These are phyloP conservation scores for Trichosanthes cucumerina DNA, from an alignment of 306 rosid genomes.

Conservation along the genomic window DNA sequence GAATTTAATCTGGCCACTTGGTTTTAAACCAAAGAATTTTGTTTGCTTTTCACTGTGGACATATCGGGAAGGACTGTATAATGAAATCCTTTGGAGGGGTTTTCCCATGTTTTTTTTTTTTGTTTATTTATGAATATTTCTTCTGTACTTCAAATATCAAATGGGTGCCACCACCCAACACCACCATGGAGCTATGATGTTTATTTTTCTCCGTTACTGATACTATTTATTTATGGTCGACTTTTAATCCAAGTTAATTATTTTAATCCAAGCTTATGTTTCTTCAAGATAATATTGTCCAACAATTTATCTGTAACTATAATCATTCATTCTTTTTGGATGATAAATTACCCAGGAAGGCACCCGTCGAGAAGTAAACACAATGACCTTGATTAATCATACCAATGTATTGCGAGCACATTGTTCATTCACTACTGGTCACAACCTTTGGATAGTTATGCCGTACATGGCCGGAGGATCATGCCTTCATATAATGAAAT, in stretches of 20 bases:
- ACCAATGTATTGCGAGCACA: constrained; percentile 71
- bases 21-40: neutral
- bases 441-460: constrained; percentile 98
- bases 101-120: neutral
- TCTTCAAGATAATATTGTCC: neutral
- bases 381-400: constrained; percentile 80
- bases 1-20: neutral
- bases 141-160: neutral
- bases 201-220: neutral
- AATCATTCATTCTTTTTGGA: constrained; percentile 4
- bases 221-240: neutral
- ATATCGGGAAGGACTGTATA: neutral
- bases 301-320: neutral
- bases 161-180: neutral
- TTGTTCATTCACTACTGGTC: constrained; percentile 89
- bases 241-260: neutral
- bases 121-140: neutral
- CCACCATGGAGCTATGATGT: neutral
- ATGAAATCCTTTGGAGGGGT: neutral
- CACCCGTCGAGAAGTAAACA: constrained; percentile 81
- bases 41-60: neutral
- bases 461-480: constrained; percentile 99
- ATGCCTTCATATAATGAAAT: constrained; percentile 94
- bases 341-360: constrained; percentile 67
- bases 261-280: neutral